Base-by-base conservation (phyloP, 352 stramenopile species). In the Thalassiosira livingstoniorum region DNA sequence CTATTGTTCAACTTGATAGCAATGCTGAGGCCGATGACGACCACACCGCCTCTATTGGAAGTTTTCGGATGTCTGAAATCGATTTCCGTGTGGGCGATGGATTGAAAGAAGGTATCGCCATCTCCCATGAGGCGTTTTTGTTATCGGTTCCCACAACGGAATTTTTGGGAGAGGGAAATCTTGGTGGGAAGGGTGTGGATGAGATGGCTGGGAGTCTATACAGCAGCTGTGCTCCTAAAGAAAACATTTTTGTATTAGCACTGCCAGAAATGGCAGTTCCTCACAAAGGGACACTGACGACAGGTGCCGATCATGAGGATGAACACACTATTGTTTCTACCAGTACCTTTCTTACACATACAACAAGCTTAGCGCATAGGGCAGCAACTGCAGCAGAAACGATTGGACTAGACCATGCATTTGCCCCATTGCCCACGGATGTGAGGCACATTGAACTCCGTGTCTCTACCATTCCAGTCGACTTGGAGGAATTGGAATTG, bases 401-500 rank as follows among this genome's bases (percentile, higher is more conserved):
- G 23, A 47, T 67, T 18, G 31, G 47, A 39, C 43, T 69, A 31
- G 61, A 80, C 23, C 69, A 70, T 42, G 42, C 53, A 4, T 80
- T 84, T 51, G 29, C 53, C 39, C 69, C 64, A n/a, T 67, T 84
- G 31, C 77, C 77, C 37, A 80, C 77, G 21, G 77, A 84, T 72
- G 77, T 84, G 34, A 21, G 37, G n/a, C 39, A 76, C 63, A 72
- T 84, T 13, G 63, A 84, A 39, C 60, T 84, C 3, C 63, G 66
- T 32, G 77, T 76, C 2, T 76, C 73, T 13, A 75, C 43, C 21
- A 23, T 75, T 39, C 43, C 73, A 29, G 69, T 63, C 13, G 7
- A 1, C 15, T 43, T 35, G 18, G 45, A 58, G 32, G 42, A 27
- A 11, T 11, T 32, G 5, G 51, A 45, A 42, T 32, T 29, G 18